Conservation (phyloP, 805 yeast species). For the Kuraishia piskuri region DNA sequence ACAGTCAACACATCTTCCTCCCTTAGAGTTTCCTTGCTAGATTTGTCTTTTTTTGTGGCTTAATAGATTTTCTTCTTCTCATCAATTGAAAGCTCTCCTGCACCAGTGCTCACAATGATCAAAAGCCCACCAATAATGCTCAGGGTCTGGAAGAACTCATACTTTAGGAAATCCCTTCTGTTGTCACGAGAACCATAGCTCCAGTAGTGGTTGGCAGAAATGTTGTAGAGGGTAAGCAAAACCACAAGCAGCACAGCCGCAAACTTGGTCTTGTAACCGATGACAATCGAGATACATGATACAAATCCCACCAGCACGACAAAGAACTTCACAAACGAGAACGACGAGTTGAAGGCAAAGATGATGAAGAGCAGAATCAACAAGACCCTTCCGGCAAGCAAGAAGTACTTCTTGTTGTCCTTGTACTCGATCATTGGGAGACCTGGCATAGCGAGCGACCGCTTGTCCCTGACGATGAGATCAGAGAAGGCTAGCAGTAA, state of each 20-base stretch:
- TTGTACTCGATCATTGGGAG: conserved; percentile 63
- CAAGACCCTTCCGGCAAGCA: conserved; percentile 82
- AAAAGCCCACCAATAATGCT: conserved; percentile 92
- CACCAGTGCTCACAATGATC: conserved; percentile 89
- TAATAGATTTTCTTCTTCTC: conserved; percentile 91
- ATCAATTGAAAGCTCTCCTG: conserved; percentile 88
- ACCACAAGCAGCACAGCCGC: conserved; percentile 68
- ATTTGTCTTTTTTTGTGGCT: conserved; percentile 5
- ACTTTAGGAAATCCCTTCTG: conserved; percentile 80
- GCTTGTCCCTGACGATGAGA: conserved; percentile 69
- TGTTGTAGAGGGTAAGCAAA: conserved; percentile 66
- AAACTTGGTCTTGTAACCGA: conserved; percentile 90
- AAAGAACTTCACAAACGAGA: conserved; percentile 58
- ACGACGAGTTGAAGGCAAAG: conserved; percentile 67
- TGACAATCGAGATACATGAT: conserved; percentile 68
- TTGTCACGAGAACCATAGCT: conserved; percentile 58
- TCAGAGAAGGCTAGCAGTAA: conserved; percentile 81
- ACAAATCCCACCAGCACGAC: conserved; percentile 62
- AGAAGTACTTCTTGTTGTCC: conserved; percentile 71
- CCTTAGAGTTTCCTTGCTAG: neutral
- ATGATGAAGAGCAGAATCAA: conserved; percentile 79
- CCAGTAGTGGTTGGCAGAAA: conserved; percentile 87
- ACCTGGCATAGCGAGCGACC: conserved; percentile 63
- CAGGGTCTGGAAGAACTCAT: conserved; percentile 90
- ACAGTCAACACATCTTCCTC: too few species aligned